These are phyloP conservation scores for Rubroshorea leprosula DNA, from an alignment of 345 rosid genomes.

Conservation along the genomic window DNA sequence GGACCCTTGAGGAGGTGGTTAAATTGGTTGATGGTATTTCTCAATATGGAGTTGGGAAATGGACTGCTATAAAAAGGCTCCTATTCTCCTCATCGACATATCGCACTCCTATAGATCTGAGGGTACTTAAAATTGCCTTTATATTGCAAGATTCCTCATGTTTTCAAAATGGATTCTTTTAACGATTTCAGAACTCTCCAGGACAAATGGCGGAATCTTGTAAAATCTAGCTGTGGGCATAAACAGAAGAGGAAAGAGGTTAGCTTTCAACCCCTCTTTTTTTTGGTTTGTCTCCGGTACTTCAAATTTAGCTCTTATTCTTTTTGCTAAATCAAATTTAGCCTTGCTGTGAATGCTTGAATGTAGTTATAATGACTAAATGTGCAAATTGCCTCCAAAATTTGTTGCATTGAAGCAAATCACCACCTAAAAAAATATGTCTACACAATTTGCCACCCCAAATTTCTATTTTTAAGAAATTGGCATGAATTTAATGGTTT, in stretches of 20 bases:
- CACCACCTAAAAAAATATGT: too few species aligned
- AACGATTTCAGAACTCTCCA: constrained; percentile 22
- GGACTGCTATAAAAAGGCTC: constrained; percentile 83
- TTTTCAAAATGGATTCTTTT: constrained; percentile 15
- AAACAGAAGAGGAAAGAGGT: constrained; percentile 48
- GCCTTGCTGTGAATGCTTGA: too few species aligned
- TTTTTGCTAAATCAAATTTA: too few species aligned
- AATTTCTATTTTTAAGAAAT: too few species aligned
- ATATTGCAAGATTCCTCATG: constrained; percentile 1
- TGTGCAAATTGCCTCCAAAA: too few species aligned
- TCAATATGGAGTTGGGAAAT: constrained; percentile 78
- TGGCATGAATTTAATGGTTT: too few species aligned
- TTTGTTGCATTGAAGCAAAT: too few species aligned
- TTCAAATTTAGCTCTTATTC: neutral
- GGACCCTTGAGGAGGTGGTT: constrained; percentile 74
- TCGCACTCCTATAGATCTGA: constrained; percentile 84
- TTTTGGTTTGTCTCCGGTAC: constrained; percentile 8
- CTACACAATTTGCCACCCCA: too few species aligned
- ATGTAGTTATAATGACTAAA: too few species aligned
- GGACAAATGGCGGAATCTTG: constrained; percentile 98
- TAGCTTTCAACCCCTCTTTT: constrained; percentile 12
- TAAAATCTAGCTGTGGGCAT: constrained; percentile 48
- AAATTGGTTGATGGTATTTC: constrained; percentile 83
- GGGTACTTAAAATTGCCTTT: constrained; percentile 45
- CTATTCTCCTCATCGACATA: constrained; percentile 56